Percentiles rank a stretch among this genome's conserved stretches.
Evolutionary conservation across 441 rosid species (phyloP).

Genomic region (Adansonia gregorii): DNA sequence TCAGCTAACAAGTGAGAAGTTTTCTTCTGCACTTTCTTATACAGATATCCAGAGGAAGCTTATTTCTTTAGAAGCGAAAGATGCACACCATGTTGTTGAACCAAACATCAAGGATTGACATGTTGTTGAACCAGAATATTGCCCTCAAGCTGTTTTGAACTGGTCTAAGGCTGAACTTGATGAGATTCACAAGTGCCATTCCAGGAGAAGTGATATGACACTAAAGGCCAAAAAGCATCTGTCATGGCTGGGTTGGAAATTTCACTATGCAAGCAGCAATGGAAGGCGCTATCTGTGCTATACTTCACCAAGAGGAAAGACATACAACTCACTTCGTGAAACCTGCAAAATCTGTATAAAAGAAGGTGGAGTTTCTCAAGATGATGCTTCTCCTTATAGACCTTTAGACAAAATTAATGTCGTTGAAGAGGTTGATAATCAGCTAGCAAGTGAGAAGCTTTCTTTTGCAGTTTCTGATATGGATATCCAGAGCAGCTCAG

Average conservation of each 20-base stretch:
- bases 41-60: constrained; percentile 28
- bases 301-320: constrained; percentile 46
- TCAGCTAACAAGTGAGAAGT: constrained; percentile 21
- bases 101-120: constrained; percentile 28
- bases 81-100: constrained; percentile 30
- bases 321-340: constrained; percentile 42
- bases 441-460: constrained; percentile 22
- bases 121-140: constrained; percentile 40
- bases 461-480: constrained; percentile 12
- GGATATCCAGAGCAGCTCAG: constrained; percentile 27
- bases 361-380: constrained; percentile 21
- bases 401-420: constrained; percentile 8
- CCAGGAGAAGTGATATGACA: constrained; percentile 25
- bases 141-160: constrained; percentile 51
- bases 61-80: constrained; percentile 22
- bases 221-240: constrained; percentile 53
- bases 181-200: constrained; percentile 2
- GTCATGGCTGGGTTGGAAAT: constrained; percentile 50
- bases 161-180: constrained; percentile 39
- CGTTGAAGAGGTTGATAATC: constrained; percentile 23
- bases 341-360: constrained; percentile 44
- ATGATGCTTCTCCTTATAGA: constrained; percentile 20
- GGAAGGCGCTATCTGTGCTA: constrained; percentile 34
- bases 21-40: constrained; percentile 18
- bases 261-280: constrained; percentile 7